Conservation (phyloP, 768 basidiomycete genomes). For the Cystobasidium tubakii region DNA sequence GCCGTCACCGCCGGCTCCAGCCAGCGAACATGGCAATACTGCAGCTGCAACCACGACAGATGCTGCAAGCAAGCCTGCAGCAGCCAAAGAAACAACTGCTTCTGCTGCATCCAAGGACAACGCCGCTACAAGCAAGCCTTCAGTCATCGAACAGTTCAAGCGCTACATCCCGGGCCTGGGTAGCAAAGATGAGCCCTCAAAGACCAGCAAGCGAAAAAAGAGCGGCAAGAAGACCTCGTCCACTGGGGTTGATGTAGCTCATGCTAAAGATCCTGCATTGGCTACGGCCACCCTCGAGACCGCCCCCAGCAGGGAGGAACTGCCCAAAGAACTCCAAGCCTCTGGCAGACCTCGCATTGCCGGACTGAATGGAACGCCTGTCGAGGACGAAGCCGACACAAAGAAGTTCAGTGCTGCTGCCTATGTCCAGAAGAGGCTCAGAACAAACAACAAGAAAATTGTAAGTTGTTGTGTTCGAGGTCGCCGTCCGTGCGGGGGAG, state of each 20-base stretch:
- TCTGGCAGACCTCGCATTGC: neutral
- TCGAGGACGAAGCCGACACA: neutral
- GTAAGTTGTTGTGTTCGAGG: slow-evolving; percentile 36
- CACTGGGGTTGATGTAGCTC: neutral
- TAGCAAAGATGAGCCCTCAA: neutral
- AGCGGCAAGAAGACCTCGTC: slow-evolving; percentile 5
- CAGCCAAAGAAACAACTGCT: neutral
- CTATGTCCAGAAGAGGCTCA: slow-evolving; percentile 42
- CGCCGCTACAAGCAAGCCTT: neutral
- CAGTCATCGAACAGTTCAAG: neutral
- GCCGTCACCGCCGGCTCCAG: slow-evolving; percentile 1
- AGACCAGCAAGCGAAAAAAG: slow-evolving; percentile 9
- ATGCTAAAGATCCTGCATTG: slow-evolving; percentile 17
- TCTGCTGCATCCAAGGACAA: slow-evolving; percentile 1
- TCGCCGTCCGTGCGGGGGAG: neutral
- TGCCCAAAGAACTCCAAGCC: slow-evolving; percentile 8
- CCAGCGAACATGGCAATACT: neutral
- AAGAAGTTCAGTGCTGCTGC: slow-evolving; percentile 38
- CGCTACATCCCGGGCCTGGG: slow-evolving; percentile 30
- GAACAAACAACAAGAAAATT: slow-evolving; percentile 45
- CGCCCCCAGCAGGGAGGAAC: slow-evolving; percentile 7
- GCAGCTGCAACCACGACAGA: neutral
- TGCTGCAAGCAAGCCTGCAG: slow-evolving; percentile 1
- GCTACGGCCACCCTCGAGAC: slow-evolving; percentile 18
- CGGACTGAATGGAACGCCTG: neutral